Evolutionary conservation across 805 yeast genomes (phyloP).

Genomic region (Teunomyces pallodes): DNA sequence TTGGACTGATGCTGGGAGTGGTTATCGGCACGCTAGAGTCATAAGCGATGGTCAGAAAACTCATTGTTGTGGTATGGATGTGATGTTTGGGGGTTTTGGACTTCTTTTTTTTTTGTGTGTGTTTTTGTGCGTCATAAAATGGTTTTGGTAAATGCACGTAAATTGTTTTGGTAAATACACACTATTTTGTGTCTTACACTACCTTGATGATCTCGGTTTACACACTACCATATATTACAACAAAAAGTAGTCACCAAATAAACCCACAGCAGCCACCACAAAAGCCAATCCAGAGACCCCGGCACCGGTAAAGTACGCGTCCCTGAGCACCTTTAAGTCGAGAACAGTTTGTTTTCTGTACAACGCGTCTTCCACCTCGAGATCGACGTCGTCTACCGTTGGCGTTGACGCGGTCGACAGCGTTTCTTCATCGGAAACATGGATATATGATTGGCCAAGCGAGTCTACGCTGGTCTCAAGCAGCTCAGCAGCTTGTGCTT

Average conservation of each 20-base stretch:
- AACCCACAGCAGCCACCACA: slow-evolving; percentile 51
- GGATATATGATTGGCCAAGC: slow-evolving; percentile 41
- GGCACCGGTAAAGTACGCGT: slow-evolving; percentile 40
- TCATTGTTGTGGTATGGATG: slow-evolving; percentile 7
- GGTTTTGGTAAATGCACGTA: background rate
- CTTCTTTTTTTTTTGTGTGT: background rate
- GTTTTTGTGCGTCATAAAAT: background rate
- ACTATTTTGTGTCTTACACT: too few species aligned
- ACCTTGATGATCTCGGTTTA: background rate
- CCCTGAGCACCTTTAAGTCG: slow-evolving; percentile 27
- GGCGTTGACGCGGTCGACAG: slow-evolving; percentile 29
- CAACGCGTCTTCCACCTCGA: slow-evolving; percentile 43
- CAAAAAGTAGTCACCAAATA: slow-evolving; percentile 49
- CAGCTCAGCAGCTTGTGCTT: background rate
- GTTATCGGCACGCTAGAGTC: background rate
- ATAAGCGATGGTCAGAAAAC: slow-evolving; percentile 5
- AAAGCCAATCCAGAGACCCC: slow-evolving; percentile 46
- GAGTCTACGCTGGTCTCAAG: slow-evolving; percentile 21
- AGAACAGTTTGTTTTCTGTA: slow-evolving; percentile 30
- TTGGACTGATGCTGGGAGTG: background rate
- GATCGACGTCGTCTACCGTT: slow-evolving; percentile 29
- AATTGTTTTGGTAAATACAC: background rate
- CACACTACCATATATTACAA: slow-evolving; percentile 1
- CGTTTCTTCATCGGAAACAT: slow-evolving; percentile 39
- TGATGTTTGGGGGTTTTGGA: slow-evolving; percentile 6